A percentile compares a stretch with the other conserved stretches of the same genome.
These are phyloP conservation scores for Ustilago loliicola DNA, from an alignment of 1,284 basidiomycete genomes.

Conservation along the genomic window DNA sequence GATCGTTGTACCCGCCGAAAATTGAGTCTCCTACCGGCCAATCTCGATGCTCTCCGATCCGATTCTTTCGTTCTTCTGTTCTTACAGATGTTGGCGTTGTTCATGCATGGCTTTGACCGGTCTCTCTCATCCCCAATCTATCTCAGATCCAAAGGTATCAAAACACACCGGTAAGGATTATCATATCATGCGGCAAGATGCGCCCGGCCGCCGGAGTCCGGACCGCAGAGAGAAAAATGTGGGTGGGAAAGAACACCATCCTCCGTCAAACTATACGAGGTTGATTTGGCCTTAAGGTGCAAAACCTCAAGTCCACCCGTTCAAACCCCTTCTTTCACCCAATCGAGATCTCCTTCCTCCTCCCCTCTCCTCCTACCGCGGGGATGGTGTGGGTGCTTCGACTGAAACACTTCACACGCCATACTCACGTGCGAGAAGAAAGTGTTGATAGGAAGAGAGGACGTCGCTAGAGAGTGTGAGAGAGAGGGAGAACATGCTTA, in stretches of 20 bases:
- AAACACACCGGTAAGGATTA: too few relatives aligned
- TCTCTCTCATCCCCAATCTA: not conserved
- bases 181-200: not conserved
- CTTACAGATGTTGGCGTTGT: not conserved
- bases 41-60: not conserved
- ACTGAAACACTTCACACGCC: constrained; percentile 5
- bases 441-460: not conserved
- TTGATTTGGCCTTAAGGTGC: constrained; percentile 11
- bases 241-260: constrained; percentile 16
- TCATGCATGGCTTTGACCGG: not conserved
- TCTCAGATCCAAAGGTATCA: too few relatives aligned
- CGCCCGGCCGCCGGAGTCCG: not conserved
- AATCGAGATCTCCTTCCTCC: not conserved
- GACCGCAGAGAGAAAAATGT: constrained; percentile 1
- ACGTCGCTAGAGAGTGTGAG: not conserved
- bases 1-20: not conserved
- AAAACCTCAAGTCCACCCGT: constrained; percentile 11
- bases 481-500: not conserved
- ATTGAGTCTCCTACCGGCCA: constrained; percentile 11
- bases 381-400: not conserved
- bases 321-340: not conserved
- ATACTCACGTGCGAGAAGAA: not conserved
- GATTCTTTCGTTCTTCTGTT: not conserved
- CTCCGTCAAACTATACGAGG: constrained; percentile 3
- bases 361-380: too few relatives aligned